These are phyloP conservation scores for Magnolia changhungtana DNA, from an alignment of 164 flowering plant species.

Conservation along the genomic window DNA sequence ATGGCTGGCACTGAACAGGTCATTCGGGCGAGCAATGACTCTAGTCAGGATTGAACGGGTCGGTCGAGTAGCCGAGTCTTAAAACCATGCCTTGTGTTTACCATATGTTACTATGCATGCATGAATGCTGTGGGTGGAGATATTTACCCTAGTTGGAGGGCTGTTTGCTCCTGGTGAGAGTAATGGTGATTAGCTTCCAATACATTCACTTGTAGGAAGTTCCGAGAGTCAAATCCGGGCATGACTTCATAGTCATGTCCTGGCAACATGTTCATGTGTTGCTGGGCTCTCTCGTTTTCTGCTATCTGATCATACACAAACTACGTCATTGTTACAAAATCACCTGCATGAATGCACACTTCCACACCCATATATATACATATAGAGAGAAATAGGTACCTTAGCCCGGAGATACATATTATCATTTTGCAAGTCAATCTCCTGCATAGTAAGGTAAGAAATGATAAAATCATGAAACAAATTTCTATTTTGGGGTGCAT, in stretches of 20 bases:
- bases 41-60: too few species aligned
- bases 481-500: not conserved
- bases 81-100: not conserved
- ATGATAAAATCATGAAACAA: not conserved
- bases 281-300: constrained; percentile 70
- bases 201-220: constrained; percentile 65
- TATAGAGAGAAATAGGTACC: constrained; percentile 34
- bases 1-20: too few species aligned
- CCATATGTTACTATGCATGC: not conserved
- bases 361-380: too few species aligned
- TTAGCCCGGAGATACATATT: constrained; percentile 83
- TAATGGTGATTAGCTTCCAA: constrained; percentile 49
- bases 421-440: constrained; percentile 73
- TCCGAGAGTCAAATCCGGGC: constrained; percentile 51
- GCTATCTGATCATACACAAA: constrained; percentile 37
- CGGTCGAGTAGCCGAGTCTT: too few species aligned
- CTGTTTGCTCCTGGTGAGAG: constrained; percentile 58
- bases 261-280: constrained; percentile 46
- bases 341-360: too few species aligned
- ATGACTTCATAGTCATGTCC: constrained; percentile 45
- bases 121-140: not conserved
- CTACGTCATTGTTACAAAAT: not conserved
- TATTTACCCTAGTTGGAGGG: constrained; percentile 66
- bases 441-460: constrained; percentile 42
- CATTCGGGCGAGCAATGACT: too few species aligned